These are phyloP conservation scores for Pleurozium schreberi DNA, from an alignment of 225 moss, liverwort and hornwort genomes.

Conservation along the genomic window DNA sequence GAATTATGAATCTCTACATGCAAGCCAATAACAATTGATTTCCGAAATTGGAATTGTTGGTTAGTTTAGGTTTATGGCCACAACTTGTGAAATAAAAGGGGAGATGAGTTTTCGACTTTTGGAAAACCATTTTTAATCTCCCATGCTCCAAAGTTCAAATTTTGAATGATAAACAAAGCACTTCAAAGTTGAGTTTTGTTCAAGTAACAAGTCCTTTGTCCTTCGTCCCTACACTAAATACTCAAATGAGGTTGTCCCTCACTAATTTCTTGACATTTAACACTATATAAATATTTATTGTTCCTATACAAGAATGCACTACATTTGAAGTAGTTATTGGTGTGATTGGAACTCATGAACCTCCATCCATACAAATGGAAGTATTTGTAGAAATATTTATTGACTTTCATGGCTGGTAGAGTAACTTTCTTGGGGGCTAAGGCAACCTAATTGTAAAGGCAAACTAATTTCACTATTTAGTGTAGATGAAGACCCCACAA, in stretches of 20 bases:
- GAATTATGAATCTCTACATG: rapidly evolving
- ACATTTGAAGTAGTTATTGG: no score
- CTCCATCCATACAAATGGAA: no score
- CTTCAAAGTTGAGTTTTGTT: not conserved
- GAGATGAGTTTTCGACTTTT: rapidly evolving
- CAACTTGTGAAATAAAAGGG: not conserved
- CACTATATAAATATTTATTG: no score
- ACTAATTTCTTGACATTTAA: not conserved
- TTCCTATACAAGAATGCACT: no score
- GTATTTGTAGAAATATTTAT: no score
- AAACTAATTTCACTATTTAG: no score
- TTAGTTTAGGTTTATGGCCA: rapidly evolving
- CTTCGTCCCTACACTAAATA: not conserved
- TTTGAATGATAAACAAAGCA: not conserved
- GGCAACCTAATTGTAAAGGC: no score
- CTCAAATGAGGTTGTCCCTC: no score
- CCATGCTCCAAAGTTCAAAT: not conserved
- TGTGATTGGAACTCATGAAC: no score
- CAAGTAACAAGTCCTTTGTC: not conserved
- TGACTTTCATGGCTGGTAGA: no score
- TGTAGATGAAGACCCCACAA: not conserved
- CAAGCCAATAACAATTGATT: not conserved
- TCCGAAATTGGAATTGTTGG: rapidly evolving
- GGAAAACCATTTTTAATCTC: not conserved
- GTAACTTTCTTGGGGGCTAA: no score